phyloP scores from a whole-genome alignment of 345 rosid genomes.

The Salix exigua region DNA sequence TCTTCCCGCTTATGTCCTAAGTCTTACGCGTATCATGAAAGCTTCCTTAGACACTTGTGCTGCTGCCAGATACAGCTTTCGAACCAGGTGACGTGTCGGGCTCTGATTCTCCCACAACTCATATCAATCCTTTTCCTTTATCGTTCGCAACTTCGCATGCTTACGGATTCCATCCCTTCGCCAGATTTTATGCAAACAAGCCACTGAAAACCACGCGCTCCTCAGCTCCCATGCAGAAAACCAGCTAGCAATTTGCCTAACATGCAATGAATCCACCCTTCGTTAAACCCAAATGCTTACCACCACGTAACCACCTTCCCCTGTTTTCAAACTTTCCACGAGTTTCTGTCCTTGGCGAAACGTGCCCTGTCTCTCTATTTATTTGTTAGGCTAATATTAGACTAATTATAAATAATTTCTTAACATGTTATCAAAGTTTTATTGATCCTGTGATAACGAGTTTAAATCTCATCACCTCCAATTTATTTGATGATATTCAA shows the following conservation, averaged over 20 bases:
- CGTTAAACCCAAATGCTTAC: neutral
- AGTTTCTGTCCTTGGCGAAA: neutral
- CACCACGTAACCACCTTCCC: neutral
- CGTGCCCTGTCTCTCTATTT: neutral
- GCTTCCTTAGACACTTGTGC: neutral
- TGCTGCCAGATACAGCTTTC: neutral
- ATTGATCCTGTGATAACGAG: accelerated
- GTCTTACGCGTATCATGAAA: no score
- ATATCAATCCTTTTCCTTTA: neutral
- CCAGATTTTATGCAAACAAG: neutral
- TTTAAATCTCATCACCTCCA: no score
- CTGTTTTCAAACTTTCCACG: neutral
- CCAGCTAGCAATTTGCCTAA: neutral
- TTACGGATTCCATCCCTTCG: neutral
- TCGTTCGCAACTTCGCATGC: neutral
- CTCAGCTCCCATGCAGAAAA: neutral
- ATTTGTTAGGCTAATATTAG: no score
- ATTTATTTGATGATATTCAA: no score
- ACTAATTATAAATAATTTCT: no score
- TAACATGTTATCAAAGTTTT: no score
- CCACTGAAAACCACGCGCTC: neutral
- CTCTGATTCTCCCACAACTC: neutral
- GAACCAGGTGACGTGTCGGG: neutral
- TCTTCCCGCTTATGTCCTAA: no score
- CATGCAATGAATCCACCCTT: neutral